Percentiles rank a stretch among this genome's conserved stretches.
Conservation (phyloP, 257 asterid species). For the Euphrasia confusa region DNA sequence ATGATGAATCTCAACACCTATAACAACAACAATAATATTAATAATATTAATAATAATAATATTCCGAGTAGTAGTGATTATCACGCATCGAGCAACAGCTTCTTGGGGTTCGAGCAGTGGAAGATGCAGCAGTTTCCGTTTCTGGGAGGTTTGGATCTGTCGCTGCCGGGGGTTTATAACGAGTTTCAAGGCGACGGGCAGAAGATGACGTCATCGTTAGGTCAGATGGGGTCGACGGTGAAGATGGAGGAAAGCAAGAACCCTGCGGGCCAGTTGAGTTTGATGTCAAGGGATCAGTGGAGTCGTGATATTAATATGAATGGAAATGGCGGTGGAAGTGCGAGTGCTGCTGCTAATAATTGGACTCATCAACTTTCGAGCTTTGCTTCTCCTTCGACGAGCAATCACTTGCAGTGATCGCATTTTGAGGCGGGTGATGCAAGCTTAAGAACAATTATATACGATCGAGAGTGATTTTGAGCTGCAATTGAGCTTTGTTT, state of each 20-base stretch:
- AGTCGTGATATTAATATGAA: conserved; percentile 20
- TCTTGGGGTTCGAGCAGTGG: conserved; percentile 60
- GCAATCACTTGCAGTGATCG: conserved; percentile 35
- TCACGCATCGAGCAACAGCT: conserved; percentile 26
- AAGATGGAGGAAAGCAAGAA: conserved; percentile 55
- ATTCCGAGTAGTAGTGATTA: conserved; percentile 30
- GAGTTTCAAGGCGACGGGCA: conserved; percentile 46
- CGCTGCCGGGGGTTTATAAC: conserved; percentile 27
- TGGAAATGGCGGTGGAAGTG: background rate
- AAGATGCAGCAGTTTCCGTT: conserved; percentile 62
- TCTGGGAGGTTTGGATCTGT: conserved; percentile 33
- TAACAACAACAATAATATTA: no score
- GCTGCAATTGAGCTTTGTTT: no score
- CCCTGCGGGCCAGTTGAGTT: conserved; percentile 31
- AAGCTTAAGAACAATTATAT: background rate
- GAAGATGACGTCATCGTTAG: conserved; percentile 38
- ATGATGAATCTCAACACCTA: conserved; percentile 25
- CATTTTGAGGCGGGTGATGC: background rate
- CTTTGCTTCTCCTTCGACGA: conserved; percentile 55
- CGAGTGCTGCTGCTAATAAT: background rate
- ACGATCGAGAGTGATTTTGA: background rate
- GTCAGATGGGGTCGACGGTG: conserved; percentile 53
- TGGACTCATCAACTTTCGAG: conserved; percentile 74
- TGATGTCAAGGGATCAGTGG: conserved; percentile 51
- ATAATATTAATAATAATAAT: no score